A percentile compares a stretch with the other conserved stretches of the same genome.
These are phyloP conservation scores for Postia placenta DNA, from an alignment of 768 basidiomycete species.

Conservation along the genomic window DNA sequence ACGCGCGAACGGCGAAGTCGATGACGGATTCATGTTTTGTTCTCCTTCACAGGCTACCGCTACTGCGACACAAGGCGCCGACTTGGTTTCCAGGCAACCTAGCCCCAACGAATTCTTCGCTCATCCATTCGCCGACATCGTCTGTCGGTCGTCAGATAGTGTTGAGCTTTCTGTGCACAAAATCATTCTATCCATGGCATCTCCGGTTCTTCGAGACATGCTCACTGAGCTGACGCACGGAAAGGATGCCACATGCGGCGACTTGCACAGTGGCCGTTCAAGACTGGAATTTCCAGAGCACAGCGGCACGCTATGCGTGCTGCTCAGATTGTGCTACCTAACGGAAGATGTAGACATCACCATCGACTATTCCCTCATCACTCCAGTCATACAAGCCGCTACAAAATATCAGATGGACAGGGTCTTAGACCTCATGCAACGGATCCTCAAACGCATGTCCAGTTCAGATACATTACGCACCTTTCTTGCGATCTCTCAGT, in stretches of 20 bases:
- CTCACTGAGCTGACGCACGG: too few species aligned
- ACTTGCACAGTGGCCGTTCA: neutral
- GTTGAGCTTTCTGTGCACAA: too few species aligned
- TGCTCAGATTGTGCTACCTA: too few species aligned
- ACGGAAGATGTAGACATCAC: conserved; percentile 2
- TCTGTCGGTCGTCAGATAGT: conserved; percentile 42
- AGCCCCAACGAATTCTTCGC: too few species aligned
- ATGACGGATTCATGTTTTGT: neutral
- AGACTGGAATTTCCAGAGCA: neutral
- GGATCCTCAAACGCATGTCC: too few species aligned
- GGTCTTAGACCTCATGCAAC: too few species aligned
- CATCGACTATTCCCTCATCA: conserved; percentile 4
- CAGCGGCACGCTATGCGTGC: neutral
- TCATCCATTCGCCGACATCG: conserved; percentile 30
- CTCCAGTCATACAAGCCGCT: conserved; percentile 10
- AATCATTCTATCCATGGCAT: conserved; percentile 28
- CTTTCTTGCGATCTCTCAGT: too few species aligned
- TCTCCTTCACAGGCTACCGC: neutral
- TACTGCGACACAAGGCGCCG: neutral
- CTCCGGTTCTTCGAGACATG: conserved; percentile 23
- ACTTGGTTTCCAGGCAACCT: too few species aligned
- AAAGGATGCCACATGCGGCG: too few species aligned
- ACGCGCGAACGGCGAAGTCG: neutral
- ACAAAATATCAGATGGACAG: conserved; percentile 16
- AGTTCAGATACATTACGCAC: too few species aligned